These are phyloP conservation scores for Clonostachys solani DNA, from an alignment of 2,329 filamentous ascomycete species.

Conservation along the genomic window DNA sequence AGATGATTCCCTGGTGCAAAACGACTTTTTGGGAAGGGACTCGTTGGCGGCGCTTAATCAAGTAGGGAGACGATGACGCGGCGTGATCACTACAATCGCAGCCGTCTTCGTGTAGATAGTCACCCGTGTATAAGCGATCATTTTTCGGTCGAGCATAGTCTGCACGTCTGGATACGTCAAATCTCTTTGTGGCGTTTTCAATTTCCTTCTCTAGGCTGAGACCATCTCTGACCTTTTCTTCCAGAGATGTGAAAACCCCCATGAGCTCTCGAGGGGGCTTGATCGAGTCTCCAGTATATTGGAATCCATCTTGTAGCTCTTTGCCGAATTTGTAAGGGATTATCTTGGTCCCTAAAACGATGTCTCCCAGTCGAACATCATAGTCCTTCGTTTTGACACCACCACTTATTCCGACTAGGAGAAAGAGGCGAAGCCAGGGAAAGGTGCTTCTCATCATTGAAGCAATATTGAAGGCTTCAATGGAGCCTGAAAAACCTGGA, in stretches of 20 bases:
- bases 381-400: conserved; percentile 14
- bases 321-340: background rate
- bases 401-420: conserved; percentile 26
- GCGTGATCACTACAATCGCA: no score
- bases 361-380: conserved; percentile 17
- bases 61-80: no score
- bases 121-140: no score
- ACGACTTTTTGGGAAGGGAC: no score
- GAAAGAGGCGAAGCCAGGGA: conserved; percentile 14
- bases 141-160: no score
- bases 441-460: conserved; percentile 18
- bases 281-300: background rate
- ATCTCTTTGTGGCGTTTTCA: no score
- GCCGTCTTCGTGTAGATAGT: no score
- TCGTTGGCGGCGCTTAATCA: no score
- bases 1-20: background rate
- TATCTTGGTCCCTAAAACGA: conserved; percentile 4
- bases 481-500: conserved; percentile 14
- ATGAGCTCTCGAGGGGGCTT: background rate
- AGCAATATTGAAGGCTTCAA: conserved; percentile 14
- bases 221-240: no score
- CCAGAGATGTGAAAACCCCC: no score
- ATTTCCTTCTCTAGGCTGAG: no score
- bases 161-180: no score
- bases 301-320: background rate